Conservation (phyloP, 2,329 filamentous ascomycete species). For the Penicillium sp. region DNA sequence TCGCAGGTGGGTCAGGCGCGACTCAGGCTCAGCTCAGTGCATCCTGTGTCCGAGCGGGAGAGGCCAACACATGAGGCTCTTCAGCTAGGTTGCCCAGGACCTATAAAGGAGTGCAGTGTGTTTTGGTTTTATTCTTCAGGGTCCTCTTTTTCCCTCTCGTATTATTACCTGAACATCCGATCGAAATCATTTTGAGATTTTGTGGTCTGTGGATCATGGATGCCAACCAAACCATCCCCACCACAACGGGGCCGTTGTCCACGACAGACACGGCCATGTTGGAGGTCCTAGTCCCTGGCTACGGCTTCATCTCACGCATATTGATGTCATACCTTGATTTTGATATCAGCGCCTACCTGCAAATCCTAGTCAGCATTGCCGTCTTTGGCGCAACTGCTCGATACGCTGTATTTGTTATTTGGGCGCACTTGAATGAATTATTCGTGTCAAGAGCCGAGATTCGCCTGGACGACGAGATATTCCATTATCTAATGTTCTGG, state of each 20-base stretch:
- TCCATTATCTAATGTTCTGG: conserved; percentile 71
- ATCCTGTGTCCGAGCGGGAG: not conserved
- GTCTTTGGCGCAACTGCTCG: conserved; percentile 52
- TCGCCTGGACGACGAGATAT: conserved; percentile 68
- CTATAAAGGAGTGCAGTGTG: not conserved
- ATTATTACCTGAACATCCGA: not conserved
- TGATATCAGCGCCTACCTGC: conserved; percentile 63
- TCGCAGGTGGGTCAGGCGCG: not conserved
- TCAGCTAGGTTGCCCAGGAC: not conserved
- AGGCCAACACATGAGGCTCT: conserved; percentile 7
- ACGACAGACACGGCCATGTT: conserved; percentile 40
- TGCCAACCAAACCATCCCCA: conserved; percentile 15
- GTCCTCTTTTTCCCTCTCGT: not conserved
- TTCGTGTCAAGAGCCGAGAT: conserved; percentile 67
- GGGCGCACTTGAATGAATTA: conserved; percentile 50
- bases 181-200: not conserved
- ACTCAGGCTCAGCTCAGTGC: not conserved
- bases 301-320: conserved; percentile 56
- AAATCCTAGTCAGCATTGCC: conserved; percentile 53
- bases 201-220: conserved; percentile 14
- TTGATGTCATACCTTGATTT: conserved; percentile 58
- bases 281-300: conserved; percentile 65
- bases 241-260: conserved; percentile 11
- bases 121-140: not conserved
- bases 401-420: conserved; percentile 52